Evolutionary conservation across 2,329 filamentous ascomycete genomes (phyloP).

Genomic region (Aureobasidium sp.): DNA sequence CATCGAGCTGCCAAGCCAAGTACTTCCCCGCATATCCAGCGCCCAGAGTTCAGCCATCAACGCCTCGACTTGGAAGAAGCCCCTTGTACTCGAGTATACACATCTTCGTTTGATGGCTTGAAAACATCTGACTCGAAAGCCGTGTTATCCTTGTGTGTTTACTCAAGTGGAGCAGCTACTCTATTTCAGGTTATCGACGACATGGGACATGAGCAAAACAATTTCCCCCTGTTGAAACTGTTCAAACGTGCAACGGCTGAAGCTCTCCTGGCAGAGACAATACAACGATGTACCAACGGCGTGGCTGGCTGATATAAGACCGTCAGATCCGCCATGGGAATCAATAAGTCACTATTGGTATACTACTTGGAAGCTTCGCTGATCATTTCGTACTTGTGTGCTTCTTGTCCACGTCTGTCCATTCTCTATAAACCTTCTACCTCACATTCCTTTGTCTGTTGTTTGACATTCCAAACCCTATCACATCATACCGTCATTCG

Average conservation of each 20-base stretch:
- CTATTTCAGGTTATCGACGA: constrained; percentile 1
- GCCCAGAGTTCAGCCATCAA: not conserved
- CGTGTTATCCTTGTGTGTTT: not conserved
- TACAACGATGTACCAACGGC: not conserved
- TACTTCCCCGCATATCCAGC: not conserved
- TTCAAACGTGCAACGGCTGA: constrained; percentile 5
- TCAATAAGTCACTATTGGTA: constrained; percentile 11
- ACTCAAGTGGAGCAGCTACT: not conserved
- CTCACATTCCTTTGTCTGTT: constrained; percentile 5
- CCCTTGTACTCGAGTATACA: not conserved
- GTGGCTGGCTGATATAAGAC: constrained; percentile 12
- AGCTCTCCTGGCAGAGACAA: constrained; percentile 8
- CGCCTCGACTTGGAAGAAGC: not conserved
- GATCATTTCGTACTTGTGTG: constrained; percentile 1
- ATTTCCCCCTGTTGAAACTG: constrained; percentile 13
- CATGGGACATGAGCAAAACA: not conserved
- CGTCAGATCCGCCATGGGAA: not conserved
- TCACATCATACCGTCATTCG: not conserved
- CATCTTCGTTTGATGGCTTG: not conserved
- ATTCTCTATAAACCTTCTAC: not conserved
- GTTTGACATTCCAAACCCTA: constrained; percentile 4
- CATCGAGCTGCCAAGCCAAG: not conserved
- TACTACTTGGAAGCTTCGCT: not conserved
- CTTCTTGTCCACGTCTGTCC: not conserved
- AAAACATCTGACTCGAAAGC: not conserved